Evolutionary conservation across 106 monocot genomes (phyloP), one percentile per base, ranked within the genome.

Genomic region (Allium sativum): DNA sequence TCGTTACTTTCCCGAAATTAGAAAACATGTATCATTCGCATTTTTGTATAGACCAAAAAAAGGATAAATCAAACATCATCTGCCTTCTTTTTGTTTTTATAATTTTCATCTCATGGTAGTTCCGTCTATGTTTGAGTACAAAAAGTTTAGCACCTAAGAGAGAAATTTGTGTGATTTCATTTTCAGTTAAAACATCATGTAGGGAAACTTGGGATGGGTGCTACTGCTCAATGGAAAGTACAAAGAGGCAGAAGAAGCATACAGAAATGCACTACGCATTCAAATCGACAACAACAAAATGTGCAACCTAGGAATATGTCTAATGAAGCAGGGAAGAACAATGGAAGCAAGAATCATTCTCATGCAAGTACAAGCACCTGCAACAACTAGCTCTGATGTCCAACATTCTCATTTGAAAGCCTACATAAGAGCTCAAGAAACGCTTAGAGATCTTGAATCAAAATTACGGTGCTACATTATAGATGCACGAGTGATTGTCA

Each of bases 121-220:
- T 31, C 31, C 0, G 5, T 3, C 1, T 2, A 31, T 31, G 5
- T 31, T 31, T 31, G 31, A 31, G 31, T 31, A 31, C 31, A 31
- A 31, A 31, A 2, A 1, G 5, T 5, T 31, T 31, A 31, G 31
- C 31, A 31, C 31, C 1, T 0, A 31, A 31, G 31, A 1, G 31
- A 31, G 1, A 31, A 31, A 31, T 15, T 12, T 50, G 3, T 50
- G 4, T 54, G 42, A 62, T 16, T 62, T 18, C 11, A 7, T 13
- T 17, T 18, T 15, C 7, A 1, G 1, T 21, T 56, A 19, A 22
- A 31, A 2, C 5, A 31, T 18, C 20, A 51, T 65, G 63, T 75
- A 90, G 83, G 91, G 96, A 10, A 98, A 98, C 53, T 54, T 98
- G 58, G 91, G 91, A 0, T 98, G 96, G 96, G 91, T 87, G 12